phyloP scores from a whole-genome alignment of 164 flowering plant species.

The Stephania japonica region DNA sequence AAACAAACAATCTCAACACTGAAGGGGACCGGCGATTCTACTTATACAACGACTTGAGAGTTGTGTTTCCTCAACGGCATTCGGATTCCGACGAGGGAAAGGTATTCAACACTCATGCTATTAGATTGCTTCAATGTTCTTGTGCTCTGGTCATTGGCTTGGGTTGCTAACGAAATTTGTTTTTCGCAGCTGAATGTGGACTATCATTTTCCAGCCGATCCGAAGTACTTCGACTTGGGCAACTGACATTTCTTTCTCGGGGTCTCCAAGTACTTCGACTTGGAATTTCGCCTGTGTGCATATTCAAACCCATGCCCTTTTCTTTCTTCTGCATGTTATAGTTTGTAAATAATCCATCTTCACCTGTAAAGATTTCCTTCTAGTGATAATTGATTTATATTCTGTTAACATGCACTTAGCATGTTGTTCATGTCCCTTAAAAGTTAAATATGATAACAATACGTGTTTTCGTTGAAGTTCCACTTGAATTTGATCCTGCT shows the following conservation, averaged over 20 bases:
- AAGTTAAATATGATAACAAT: no score
- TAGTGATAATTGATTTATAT: conserved; percentile 7
- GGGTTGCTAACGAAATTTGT: conserved; percentile 1
- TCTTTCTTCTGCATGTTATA: conserved; percentile 5
- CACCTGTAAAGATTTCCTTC: conserved; percentile 24
- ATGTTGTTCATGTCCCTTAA: no score
- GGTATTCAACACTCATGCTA: conserved; percentile 38
- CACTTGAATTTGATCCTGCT: not conserved
- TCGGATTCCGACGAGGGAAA: conserved; percentile 93
- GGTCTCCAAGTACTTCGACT: conserved; percentile 5
- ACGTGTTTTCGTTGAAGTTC: not conserved
- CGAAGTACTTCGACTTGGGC: conserved; percentile 76
- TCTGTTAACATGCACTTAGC: not conserved
- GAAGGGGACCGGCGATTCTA: conserved; percentile 72
- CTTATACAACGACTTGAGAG: conserved; percentile 78
- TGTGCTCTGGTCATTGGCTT: not conserved
- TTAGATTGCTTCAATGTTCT: not conserved
- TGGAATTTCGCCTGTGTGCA: conserved; percentile 15
- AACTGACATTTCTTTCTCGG: conserved; percentile 20
- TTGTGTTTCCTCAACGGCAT: conserved; percentile 94
- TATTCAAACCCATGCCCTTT: not conserved
- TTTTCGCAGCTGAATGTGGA: conserved; percentile 78
- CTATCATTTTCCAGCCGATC: conserved; percentile 72
- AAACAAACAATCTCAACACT: conserved; percentile 20
- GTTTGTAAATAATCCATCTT: conserved; percentile 7